Evolutionary conservation across 164 flowering plant genomes (phyloP), one percentile per base, ranked within the genome.

Genomic region (Vitis riparia): DNA sequence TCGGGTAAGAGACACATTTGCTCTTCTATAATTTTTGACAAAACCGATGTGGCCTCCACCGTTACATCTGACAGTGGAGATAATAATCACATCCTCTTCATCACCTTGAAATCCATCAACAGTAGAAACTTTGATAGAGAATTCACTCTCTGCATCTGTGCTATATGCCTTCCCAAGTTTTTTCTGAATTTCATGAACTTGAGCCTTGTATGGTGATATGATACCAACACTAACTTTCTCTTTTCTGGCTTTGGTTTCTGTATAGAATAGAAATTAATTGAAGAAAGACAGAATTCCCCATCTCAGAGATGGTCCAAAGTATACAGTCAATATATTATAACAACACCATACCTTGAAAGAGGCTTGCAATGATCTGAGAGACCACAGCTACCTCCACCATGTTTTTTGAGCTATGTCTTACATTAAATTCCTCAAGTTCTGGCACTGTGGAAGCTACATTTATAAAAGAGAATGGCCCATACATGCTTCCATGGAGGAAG

Each of bases 61-160:
- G 67, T 74, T 71, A 44, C 66, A 68, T 47, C 76, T 75, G 11
- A 82, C 82, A 5, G 82, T 77, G n/a, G 86, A 78, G 19, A 83
- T 67, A 9, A 83, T 76, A n/a, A 83, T 78, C 1, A 83, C 55
- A 55, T 83, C 84, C 37, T 76, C 80, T 68, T 83, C 86, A 49
- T 66, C 58, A 17, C 75, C 75, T 66, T 72, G 75, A 59, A 66
- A 72, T 16, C 75, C 75, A 72, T 72, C 75, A 16, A 72, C 70
- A 10, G 75, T 59, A 6, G 70, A 29, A 16, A 72, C 65, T 27
- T 29, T 67, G 5, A 75, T 73, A 10, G 70, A 9, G 47, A 73
- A 77, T 15, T 11, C 49, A 17, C 32, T 65, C 1, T 65, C 37
- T 13, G 27, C 17, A 13, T 59, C 53, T 3, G 23, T 47, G 51